Evolutionary conservation across 352 stramenopile species (phyloP).

Genomic region (Aphanomyces cochlioides): DNA sequence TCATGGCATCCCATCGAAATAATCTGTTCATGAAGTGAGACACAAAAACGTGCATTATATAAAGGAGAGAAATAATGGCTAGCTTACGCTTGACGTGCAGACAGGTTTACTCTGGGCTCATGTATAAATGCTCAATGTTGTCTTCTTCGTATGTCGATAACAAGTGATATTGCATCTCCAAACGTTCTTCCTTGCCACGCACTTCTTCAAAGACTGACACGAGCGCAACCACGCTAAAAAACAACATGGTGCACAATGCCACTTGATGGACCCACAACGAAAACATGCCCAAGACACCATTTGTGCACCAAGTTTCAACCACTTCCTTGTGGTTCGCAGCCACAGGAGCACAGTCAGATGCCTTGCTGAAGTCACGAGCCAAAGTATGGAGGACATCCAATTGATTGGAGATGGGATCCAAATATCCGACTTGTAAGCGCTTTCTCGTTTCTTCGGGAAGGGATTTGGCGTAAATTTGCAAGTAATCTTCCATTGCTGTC

Average conservation of each 20-base stretch:
- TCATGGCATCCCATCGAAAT: neutral
- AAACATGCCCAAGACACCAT: slow-evolving; percentile 77
- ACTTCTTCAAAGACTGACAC: slow-evolving; percentile 80
- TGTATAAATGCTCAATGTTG: slow-evolving; percentile 73
- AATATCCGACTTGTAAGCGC: slow-evolving; percentile 67
- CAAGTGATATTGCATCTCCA: slow-evolving; percentile 71
- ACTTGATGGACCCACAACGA: slow-evolving; percentile 85
- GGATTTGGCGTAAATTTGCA: slow-evolving; percentile 39
- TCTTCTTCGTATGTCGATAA: slow-evolving; percentile 78
- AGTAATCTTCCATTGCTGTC: slow-evolving; percentile 29
- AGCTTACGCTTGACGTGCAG: no score
- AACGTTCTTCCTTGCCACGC: slow-evolving; percentile 59
- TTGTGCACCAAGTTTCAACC: slow-evolving; percentile 64
- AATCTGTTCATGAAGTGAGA: no score
- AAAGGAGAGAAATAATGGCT: no score
- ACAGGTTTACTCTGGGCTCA: slow-evolving; percentile 49
- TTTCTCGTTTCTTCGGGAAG: slow-evolving; percentile 45
- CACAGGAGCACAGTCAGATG: slow-evolving; percentile 51
- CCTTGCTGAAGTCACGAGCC: slow-evolving; percentile 40
- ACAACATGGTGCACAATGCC: slow-evolving; percentile 68
- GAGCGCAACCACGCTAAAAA: slow-evolving; percentile 62
- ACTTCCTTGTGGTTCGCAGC: slow-evolving; percentile 47
- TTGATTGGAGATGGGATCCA: slow-evolving; percentile 61
- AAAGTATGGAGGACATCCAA: slow-evolving; percentile 38
- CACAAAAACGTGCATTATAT: no score